These are phyloP conservation scores for Pichia thaimueangensis DNA, from an alignment of 805 yeast genomes.

Conservation along the genomic window DNA sequence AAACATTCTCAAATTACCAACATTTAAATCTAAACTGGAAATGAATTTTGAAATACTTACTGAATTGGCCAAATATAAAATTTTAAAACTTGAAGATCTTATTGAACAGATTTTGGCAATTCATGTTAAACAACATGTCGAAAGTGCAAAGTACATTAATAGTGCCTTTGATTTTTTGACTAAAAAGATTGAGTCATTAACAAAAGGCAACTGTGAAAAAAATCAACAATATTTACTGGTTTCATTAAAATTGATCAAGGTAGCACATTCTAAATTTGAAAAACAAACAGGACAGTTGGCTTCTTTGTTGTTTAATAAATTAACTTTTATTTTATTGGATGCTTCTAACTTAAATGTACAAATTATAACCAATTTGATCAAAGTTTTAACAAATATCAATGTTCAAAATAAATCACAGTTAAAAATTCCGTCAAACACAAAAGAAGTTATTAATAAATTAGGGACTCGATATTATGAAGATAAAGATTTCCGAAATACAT, in stretches of 20 bases:
- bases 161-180: constrained; percentile 6
- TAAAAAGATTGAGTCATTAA: neutral
- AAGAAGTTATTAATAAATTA: constrained; percentile 10
- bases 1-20: constrained; percentile 43
- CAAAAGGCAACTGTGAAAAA: neutral
- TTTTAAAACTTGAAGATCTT: constrained; percentile 16
- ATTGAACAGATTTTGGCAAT: constrained; percentile 35
- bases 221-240: neutral
- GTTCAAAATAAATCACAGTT: neutral
- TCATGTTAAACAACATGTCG: constrained; percentile 32
- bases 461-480: constrained; percentile 8
- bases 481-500: constrained; percentile 3
- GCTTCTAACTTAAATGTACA: neutral
- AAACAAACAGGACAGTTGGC: neutral
- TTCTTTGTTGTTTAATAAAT: neutral
- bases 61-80: constrained; percentile 11
- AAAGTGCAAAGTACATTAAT: constrained; percentile 18
- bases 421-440: neutral
- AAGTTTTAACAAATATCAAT: constrained; percentile 2
- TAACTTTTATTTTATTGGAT: neutral
- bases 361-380: neutral
- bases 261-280: neutral
- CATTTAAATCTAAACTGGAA: constrained; percentile 50
- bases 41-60: constrained; percentile 14
- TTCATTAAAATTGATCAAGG: neutral